A percentile compares a stretch with the other conserved stretches of the same genome.
phyloP scores from a whole-genome alignment of 2,329 filamentous ascomycete genomes.

The Ceratocystis lukuohia region DNA sequence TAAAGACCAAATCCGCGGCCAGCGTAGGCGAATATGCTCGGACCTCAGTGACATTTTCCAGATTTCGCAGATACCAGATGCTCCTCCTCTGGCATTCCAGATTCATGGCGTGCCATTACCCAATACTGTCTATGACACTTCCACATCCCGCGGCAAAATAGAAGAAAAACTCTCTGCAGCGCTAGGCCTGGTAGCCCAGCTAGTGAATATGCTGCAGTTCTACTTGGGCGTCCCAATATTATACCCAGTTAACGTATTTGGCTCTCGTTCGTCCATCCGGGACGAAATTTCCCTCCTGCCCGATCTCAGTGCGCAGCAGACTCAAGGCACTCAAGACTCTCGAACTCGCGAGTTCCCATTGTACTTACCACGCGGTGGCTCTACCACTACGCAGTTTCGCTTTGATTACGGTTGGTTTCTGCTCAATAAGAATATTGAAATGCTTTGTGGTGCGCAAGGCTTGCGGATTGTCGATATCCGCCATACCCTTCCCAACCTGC shows the following conservation, averaged over 20 bases:
- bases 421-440: slow-evolving; percentile 90
- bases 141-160: slow-evolving; percentile 33
- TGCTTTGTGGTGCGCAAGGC: slow-evolving; percentile 49
- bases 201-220: slow-evolving; percentile 63
- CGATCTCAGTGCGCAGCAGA: slow-evolving; percentile 27
- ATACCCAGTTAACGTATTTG: slow-evolving; percentile 60
- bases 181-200: slow-evolving; percentile 63
- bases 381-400: slow-evolving; percentile 60
- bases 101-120: slow-evolving; percentile 69
- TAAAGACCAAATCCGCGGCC: slow-evolving; percentile 60
- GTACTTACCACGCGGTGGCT: slow-evolving; percentile 49
- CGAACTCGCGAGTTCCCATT: slow-evolving; percentile 65
- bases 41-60: slow-evolving; percentile 68
- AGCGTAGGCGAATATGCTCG: slow-evolving; percentile 75
- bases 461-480: slow-evolving; percentile 77
- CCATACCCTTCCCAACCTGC: slow-evolving; percentile 84
- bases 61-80: slow-evolving; percentile 50
- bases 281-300: slow-evolving; percentile 55
- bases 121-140: slow-evolving; percentile 59
- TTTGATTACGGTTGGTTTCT: slow-evolving; percentile 95
- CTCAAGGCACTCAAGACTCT: slow-evolving; percentile 20
- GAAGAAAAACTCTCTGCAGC: slow-evolving; percentile 68
- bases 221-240: slow-evolving; percentile 70
- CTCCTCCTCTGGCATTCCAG: slow-evolving; percentile 60
- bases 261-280: slow-evolving; percentile 60